Evolutionary conservation across 1,284 basidiomycete genomes (phyloP), one percentile per base, ranked within the genome.

Genomic region (Cryptococcus maquisensis): DNA sequence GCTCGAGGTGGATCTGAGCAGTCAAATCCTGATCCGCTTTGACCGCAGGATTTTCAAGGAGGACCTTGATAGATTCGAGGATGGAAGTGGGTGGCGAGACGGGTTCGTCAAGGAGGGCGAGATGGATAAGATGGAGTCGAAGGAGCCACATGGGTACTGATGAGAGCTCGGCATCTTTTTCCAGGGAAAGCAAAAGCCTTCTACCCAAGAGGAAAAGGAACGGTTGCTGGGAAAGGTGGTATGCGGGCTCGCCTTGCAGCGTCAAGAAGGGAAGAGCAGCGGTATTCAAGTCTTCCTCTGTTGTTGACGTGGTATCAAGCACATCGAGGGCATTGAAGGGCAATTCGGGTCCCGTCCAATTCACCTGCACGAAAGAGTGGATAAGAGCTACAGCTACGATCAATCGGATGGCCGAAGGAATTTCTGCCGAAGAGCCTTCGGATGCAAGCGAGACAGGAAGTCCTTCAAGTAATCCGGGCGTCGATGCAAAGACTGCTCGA

Each of bases 331-430:
- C 55, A 46, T 73, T 45, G 68, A 92, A 71, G 57, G 86, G 79
- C 41, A 96, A 81, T 65, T 90, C 83, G 1, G 96, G 96, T 1
- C 96, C 96, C 0, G 94, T 98, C 92, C 92, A 99, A 76, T 99
- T 99, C 37, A 81, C 81, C 74, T 98, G 96, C 0, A 95, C 80
- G 76, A 95, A 99, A 0, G 89, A 84, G 61, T 96, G 90, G 26
- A 98, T 79, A 52, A 86, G 86, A 4, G 90, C 86, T 3, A 94
- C 81, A 0, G 85, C 91, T 1, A 91, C 64, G 15, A 82, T 73
- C 37, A 98, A 78, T 20, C 81, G 80, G 38, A 82, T 32, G 2
- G 38, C 16, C 12, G 52, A 32, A 12, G 38, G 13, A 12, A 37
- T 35, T 2, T 32, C 20, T 37, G 44, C 41, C 24, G 46, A 37